Evolutionary conservation across 768 basidiomycete genomes (phyloP).

Genomic region (Trametes punicea): DNA sequence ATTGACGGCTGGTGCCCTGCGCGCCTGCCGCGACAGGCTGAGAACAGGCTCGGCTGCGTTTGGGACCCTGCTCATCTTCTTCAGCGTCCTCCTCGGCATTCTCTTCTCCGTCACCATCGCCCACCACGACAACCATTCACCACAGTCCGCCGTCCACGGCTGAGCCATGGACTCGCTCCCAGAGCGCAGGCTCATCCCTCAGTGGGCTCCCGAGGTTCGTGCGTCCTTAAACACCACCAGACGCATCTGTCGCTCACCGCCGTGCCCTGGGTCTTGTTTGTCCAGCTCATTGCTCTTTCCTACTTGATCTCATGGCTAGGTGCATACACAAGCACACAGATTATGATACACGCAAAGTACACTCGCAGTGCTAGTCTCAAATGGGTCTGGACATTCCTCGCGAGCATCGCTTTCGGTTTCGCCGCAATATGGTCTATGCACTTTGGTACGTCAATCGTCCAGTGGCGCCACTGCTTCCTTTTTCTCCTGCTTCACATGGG

Average conservation of each 20-base stretch:
- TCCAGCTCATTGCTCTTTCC: conserved; percentile 28
- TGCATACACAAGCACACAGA: conserved; percentile 31
- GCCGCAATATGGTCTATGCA: conserved; percentile 32
- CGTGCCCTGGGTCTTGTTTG: not conserved
- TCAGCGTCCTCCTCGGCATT: not conserved
- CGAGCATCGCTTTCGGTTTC: conserved; percentile 30
- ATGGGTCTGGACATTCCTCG: conserved; percentile 28
- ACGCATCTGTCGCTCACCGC: not conserved
- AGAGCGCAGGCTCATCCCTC: conserved; percentile 26
- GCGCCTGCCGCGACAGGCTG: not conserved
- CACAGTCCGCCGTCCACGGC: conserved; percentile 6
- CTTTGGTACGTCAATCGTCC: conserved; percentile 23
- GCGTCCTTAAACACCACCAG: not conserved
- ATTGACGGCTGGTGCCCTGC: not conserved
- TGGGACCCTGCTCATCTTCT: not conserved
- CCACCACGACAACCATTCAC: not conserved
- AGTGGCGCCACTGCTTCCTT: not conserved
- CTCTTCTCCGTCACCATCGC: conserved; percentile 2
- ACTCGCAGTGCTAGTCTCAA: conserved; percentile 17
- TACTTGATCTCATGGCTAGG: conserved; percentile 31
- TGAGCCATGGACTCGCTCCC: conserved; percentile 14
- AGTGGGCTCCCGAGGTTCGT: conserved; percentile 28
- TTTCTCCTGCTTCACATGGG: not conserved
- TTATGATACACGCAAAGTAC: conserved; percentile 31
- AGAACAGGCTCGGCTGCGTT: not conserved